These are phyloP conservation scores for Tolypocladium inflatum DNA, from an alignment of 2,329 filamentous ascomycete species.

Conservation along the genomic window DNA sequence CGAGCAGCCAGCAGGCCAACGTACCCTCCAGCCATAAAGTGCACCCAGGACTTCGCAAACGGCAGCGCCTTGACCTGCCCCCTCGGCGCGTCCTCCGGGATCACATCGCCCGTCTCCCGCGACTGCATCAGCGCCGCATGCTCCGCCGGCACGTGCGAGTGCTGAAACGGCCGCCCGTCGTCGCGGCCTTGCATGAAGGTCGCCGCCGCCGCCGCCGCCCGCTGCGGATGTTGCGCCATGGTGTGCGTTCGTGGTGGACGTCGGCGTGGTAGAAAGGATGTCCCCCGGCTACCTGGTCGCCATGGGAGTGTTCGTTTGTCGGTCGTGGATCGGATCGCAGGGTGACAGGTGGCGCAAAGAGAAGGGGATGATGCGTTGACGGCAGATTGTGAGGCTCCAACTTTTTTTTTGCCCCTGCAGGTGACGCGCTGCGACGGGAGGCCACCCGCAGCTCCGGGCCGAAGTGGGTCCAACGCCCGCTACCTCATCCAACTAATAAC, in stretches of 20 bases:
- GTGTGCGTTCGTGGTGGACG: background rate
- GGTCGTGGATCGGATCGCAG: background rate
- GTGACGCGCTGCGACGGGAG: background rate
- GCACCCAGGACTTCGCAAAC: slow-evolving; percentile 75
- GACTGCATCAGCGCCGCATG: slow-evolving; percentile 43
- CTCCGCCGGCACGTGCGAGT: slow-evolving; percentile 19
- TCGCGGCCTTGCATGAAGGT: slow-evolving; percentile 20
- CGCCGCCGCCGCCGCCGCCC: slow-evolving; percentile 6
- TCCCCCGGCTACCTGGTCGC: background rate
- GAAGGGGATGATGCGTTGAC: background rate
- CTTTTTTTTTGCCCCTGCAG: slow-evolving; percentile 2
- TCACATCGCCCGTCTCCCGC: slow-evolving; percentile 49
- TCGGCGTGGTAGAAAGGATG: background rate
- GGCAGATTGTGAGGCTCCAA: slow-evolving; percentile 1
- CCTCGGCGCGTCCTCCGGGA: slow-evolving; percentile 31
- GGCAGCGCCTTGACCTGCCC: slow-evolving; percentile 31
- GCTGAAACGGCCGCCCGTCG: slow-evolving; percentile 18
- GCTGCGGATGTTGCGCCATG: slow-evolving; percentile 23
- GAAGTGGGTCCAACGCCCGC: background rate
- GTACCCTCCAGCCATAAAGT: slow-evolving; percentile 86
- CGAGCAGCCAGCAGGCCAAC: slow-evolving; percentile 14
- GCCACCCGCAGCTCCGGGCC: background rate
- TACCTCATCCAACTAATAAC: no score
- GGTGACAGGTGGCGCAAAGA: background rate
- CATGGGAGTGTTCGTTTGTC: background rate